These are phyloP conservation scores for Diplodia mutila DNA, from an alignment of 2,329 filamentous ascomycete genomes.

Conservation along the genomic window DNA sequence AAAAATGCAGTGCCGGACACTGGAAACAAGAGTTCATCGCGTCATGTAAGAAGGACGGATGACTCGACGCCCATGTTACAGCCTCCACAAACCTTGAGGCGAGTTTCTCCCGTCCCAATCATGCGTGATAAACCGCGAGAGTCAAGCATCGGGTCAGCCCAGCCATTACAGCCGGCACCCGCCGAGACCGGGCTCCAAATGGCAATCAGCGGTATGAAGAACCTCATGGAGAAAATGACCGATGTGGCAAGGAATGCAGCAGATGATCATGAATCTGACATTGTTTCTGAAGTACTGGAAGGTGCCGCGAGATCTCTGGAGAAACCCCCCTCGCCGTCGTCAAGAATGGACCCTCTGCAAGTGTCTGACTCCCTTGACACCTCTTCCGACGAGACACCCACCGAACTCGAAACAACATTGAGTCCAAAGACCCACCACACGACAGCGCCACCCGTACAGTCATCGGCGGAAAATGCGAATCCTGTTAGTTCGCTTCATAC, in stretches of 20 bases:
- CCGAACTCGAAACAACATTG: neutral
- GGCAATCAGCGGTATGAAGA: conserved; percentile 46
- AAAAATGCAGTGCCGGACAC: neutral
- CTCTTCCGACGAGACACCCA: neutral
- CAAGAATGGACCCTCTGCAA: conserved; percentile 25
- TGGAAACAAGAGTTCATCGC: neutral
- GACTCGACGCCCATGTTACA: neutral
- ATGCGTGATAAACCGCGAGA: neutral
- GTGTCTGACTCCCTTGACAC: conserved; percentile 16
- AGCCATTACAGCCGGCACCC: neutral
- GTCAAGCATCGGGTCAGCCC: neutral
- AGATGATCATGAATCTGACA: conserved; percentile 38
- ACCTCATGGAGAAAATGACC: conserved; percentile 49
- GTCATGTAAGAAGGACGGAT: neutral
- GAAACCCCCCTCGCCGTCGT: conserved; percentile 33
- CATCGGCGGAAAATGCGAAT: neutral
- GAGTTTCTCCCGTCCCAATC: neutral
- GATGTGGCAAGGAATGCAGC: conserved; percentile 41
- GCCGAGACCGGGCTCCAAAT: neutral
- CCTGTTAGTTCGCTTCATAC: neutral
- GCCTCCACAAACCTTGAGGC: neutral
- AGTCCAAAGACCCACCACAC: neutral
- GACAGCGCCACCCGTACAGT: neutral
- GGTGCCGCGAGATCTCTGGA: conserved; percentile 43
- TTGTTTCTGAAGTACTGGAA: conserved; percentile 47